Evolutionary conservation across 2,329 filamentous ascomycete genomes (phyloP).

Genomic region (Onygenales sp.): DNA sequence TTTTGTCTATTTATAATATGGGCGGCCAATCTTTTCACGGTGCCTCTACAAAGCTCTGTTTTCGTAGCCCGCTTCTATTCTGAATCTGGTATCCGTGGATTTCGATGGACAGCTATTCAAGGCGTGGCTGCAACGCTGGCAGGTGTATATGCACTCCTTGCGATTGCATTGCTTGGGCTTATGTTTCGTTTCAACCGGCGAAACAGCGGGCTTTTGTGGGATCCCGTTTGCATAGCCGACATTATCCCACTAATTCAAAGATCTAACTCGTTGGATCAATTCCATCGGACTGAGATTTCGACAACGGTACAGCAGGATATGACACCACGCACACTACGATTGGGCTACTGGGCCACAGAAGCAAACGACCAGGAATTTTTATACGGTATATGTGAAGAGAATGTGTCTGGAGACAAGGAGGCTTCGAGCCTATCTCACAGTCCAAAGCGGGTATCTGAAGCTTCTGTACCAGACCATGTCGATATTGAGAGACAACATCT

Average conservation of each 20-base stretch:
- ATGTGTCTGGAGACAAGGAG: slow-evolving; percentile 40
- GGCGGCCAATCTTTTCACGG: slow-evolving; percentile 62
- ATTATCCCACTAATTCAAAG: slow-evolving; percentile 67
- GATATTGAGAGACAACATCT: slow-evolving; percentile 30
- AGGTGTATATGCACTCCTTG: slow-evolving; percentile 59
- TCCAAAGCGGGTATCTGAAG: slow-evolving; percentile 23
- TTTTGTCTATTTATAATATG: slow-evolving; percentile 61
- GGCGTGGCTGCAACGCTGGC: slow-evolving; percentile 71
- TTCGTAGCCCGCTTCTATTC: slow-evolving; percentile 60
- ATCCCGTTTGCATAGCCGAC: slow-evolving; percentile 72
- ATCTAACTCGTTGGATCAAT: slow-evolving; percentile 68
- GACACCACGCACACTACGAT: slow-evolving; percentile 52
- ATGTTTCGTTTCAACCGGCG: slow-evolving; percentile 55
- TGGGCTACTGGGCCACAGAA: slow-evolving; percentile 69
- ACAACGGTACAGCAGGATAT: slow-evolving; percentile 36
- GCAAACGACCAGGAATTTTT: slow-evolving; percentile 60
- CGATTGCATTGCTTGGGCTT: slow-evolving; percentile 49
- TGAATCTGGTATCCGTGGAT: slow-evolving; percentile 48
- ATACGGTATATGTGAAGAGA: slow-evolving; percentile 66
- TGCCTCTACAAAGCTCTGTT: slow-evolving; percentile 69
- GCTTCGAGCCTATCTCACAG: slow-evolving; percentile 22
- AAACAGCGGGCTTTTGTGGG: slow-evolving; percentile 74
- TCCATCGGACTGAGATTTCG: slow-evolving; percentile 58
- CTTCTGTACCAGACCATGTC: slow-evolving; percentile 17
- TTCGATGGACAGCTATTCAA: slow-evolving; percentile 73